These are phyloP conservation scores for Scedosporium apiospermum DNA, from an alignment of 2,329 filamentous ascomycete genomes.

Conservation along the genomic window DNA sequence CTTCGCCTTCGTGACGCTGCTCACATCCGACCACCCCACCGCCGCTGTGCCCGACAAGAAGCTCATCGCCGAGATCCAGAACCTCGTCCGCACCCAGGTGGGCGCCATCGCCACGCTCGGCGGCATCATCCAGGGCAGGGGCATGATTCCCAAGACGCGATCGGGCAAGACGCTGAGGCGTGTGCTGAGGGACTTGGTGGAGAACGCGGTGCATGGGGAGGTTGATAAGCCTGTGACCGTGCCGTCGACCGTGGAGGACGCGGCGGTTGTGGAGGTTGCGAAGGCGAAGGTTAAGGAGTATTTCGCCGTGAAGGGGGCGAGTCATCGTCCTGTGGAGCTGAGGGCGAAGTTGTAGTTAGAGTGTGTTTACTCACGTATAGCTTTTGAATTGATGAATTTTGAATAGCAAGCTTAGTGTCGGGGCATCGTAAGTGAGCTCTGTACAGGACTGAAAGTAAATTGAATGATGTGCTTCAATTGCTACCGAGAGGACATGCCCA, in stretches of 20 bases:
- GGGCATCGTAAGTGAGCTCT: too few species aligned
- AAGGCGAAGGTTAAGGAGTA: conserved; percentile 64
- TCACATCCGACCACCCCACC: conserved; percentile 33
- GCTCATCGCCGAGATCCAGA: conserved; percentile 55
- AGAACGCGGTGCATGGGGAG: conserved; percentile 68
- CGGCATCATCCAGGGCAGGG: conserved; percentile 73
- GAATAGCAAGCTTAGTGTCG: too few species aligned
- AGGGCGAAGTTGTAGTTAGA: conserved; percentile 36
- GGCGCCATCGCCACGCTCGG: conserved; percentile 79
- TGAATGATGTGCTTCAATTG: too few species aligned
- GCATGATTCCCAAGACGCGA: conserved; percentile 85
- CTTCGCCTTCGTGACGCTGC: conserved; percentile 70
- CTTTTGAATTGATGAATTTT: background rate
- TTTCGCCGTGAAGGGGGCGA: conserved; percentile 45
- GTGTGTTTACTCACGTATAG: background rate
- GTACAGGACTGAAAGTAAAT: too few species aligned
- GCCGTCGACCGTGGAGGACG: conserved; percentile 81
- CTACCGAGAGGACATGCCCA: too few species aligned
- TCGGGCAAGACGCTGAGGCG: conserved; percentile 85
- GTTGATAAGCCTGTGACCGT: conserved; percentile 63
- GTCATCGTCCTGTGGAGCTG: conserved; percentile 34
- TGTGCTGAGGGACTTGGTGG: conserved; percentile 72
- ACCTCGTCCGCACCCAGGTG: conserved; percentile 67
- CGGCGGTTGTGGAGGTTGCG: conserved; percentile 63
- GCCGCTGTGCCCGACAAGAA: conserved; percentile 38